A percentile compares a stretch with the other conserved stretches of the same genome.
phyloP scores from a whole-genome alignment of 2,329 filamentous ascomycete species.

The Allantophomopsis lycopodina region DNA sequence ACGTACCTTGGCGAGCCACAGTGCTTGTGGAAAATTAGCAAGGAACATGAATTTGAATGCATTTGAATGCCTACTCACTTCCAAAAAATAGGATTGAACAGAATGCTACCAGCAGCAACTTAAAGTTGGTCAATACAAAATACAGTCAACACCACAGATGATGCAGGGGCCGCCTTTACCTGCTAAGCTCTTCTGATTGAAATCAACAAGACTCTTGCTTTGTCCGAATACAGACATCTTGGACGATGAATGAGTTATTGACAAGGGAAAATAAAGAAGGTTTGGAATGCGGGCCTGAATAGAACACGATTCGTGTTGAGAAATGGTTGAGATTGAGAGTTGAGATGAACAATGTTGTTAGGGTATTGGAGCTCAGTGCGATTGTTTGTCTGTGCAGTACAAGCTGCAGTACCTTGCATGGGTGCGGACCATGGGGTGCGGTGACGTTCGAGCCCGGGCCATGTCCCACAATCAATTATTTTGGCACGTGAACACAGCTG shows the following conservation, averaged over 20 bases:
- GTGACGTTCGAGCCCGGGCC: no score
- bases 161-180: constrained; percentile 31
- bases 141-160: constrained; percentile 8
- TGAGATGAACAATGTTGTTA: no score
- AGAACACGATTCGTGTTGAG: no score
- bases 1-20: constrained; percentile 65
- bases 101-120: constrained; percentile 74
- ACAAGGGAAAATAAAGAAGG: neutral
- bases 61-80: constrained; percentile 54
- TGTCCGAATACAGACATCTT: constrained; percentile 4
- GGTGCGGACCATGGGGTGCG: no score
- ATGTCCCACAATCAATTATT: no score
- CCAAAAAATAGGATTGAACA: constrained; percentile 98
- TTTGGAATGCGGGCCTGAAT: no score
- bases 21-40: constrained; percentile 36
- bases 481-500: no score
- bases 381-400: no score
- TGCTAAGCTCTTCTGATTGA: constrained; percentile 51
- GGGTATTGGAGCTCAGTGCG: no score
- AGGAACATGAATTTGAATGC: constrained; percentile 1
- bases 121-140: constrained; percentile 4
- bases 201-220: constrained; percentile 34
- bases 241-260: neutral
- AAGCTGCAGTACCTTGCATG: no score
- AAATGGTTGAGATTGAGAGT: no score